phyloP scores from a whole-genome alignment of 257 asterid species.

The Scutellaria galericulata region DNA sequence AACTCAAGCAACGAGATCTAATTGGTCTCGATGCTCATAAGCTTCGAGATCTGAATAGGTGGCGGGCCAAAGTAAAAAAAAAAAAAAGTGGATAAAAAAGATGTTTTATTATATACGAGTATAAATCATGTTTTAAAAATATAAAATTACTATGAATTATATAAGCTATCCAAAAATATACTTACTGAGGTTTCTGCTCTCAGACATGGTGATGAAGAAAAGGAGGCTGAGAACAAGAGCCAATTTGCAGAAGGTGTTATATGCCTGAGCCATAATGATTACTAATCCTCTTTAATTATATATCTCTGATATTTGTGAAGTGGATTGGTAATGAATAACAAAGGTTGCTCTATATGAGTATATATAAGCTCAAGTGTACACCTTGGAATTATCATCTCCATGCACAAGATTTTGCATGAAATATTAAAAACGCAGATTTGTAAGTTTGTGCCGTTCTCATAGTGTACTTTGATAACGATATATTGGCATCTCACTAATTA shows the following conservation, averaged over 20 bases:
- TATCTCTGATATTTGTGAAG: neutral
- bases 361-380: neutral
- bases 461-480: neutral
- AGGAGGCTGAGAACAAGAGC: slow-evolving; percentile 16
- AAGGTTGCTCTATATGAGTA: neutral
- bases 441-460: neutral
- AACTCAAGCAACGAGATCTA: too few relatives aligned
- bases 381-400: slow-evolving; percentile 4
- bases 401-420: neutral
- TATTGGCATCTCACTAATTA: too few relatives aligned
- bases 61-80: too few relatives aligned
- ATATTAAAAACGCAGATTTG: neutral
- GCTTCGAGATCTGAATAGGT: too few relatives aligned
- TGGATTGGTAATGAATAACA: too few relatives aligned
- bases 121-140: too few relatives aligned
- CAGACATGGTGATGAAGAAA: neutral
- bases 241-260: slow-evolving; percentile 8
- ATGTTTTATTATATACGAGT: too few relatives aligned
- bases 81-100: too few relatives aligned
- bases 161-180: too few relatives aligned
- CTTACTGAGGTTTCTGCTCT: slow-evolving; percentile 1
- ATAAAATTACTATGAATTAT: too few relatives aligned
- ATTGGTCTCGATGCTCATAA: too few relatives aligned
- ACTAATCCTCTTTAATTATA: neutral
- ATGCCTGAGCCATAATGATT: slow-evolving; percentile 6